These are phyloP conservation scores for Vaucheria bursata DNA, from an alignment of 352 stramenopile genomes.

Conservation along the genomic window DNA sequence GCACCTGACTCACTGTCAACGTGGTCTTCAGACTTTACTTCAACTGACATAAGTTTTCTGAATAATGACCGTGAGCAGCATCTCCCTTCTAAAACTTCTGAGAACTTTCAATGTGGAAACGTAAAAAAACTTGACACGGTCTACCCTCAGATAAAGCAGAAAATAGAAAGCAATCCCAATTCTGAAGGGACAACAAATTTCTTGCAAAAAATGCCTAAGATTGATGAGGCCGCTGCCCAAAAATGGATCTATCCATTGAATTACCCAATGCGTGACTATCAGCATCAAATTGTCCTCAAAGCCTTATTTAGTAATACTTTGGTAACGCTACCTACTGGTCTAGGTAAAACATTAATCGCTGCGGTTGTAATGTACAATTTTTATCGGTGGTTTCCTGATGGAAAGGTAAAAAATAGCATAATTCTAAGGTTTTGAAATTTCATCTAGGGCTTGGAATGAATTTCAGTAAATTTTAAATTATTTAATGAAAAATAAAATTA, in stretches of 20 bases:
- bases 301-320: slow-evolving; percentile 91
- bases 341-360: slow-evolving; percentile 99
- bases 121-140: background rate
- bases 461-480: too few relatives aligned
- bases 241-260: slow-evolving; percentile 46
- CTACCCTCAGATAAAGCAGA: background rate
- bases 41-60: background rate
- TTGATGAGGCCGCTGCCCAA: slow-evolving; percentile 28
- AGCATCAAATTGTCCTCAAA: slow-evolving; percentile 39
- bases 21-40: slow-evolving; percentile 1
- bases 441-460: too few relatives aligned
- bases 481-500: too few relatives aligned
- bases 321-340: slow-evolving; percentile 91
- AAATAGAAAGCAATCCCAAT: background rate
- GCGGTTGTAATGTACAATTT: slow-evolving; percentile 99
- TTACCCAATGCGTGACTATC: slow-evolving; percentile 45
- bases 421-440: too few relatives aligned
- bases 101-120: background rate
- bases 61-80: background rate
- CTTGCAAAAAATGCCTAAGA: slow-evolving; percentile 1
- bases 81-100: background rate
- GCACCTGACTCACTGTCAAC: background rate
- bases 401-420: slow-evolving; percentile 1
- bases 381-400: slow-evolving; percentile 80
- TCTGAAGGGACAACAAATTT: too few relatives aligned